These are phyloP conservation scores for Chlorella variabilis DNA, from an alignment of 163 green algal genomes.

Conservation along the genomic window DNA sequence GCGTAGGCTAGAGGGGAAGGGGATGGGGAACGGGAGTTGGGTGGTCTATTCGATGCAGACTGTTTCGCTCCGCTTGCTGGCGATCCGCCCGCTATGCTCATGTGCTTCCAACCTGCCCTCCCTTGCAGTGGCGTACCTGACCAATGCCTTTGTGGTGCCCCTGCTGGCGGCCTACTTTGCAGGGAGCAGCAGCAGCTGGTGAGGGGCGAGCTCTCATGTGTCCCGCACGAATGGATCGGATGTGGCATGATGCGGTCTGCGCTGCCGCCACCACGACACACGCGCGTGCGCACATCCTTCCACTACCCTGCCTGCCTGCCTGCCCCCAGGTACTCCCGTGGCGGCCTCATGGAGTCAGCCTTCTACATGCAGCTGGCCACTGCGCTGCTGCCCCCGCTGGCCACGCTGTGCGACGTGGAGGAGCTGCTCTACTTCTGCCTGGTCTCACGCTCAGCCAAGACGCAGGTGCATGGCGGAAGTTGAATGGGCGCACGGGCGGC, in stretches of 20 bases:
- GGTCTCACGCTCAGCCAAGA: constrained; percentile 46
- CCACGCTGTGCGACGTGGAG: constrained; percentile 39
- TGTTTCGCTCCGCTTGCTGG: no score
- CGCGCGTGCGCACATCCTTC: no score
- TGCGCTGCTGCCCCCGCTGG: constrained; percentile 57
- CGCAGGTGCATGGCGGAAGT: constrained; percentile 41
- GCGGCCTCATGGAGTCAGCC: constrained; percentile 61
- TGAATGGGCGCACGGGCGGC: no score
- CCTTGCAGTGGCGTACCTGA: constrained; percentile 52
- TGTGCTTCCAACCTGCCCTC: neutral
- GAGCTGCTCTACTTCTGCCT: constrained; percentile 43
- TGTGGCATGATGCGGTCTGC: no score
- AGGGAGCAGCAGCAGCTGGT: constrained; percentile 47
- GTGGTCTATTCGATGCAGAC: no score
- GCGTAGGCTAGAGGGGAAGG: neutral
- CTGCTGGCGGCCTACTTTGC: constrained; percentile 48
- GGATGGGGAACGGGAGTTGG: no score
- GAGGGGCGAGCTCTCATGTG: neutral
- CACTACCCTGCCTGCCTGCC: neutral
- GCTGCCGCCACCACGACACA: neutral
- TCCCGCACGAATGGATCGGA: no score
- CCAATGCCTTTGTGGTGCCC: constrained; percentile 61
- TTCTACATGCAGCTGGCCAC: constrained; percentile 68
- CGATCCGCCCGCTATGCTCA: no score
- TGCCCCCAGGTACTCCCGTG: constrained; percentile 49